phyloP scores from a whole-genome alignment of 2,329 filamentous ascomycete species.

The Clarireedia monteithiana region DNA sequence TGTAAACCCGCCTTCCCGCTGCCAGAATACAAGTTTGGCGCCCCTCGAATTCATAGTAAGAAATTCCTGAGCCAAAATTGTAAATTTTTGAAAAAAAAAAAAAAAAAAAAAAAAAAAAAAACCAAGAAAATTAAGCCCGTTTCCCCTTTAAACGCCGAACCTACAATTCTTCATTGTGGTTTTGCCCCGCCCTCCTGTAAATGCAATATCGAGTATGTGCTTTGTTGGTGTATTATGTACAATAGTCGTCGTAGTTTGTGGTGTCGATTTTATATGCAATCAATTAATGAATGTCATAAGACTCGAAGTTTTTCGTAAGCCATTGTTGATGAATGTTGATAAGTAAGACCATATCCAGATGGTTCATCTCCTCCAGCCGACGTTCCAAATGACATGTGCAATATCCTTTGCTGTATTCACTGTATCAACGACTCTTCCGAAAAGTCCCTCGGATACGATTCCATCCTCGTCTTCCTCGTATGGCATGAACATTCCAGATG shows the following conservation, averaged over 20 bases:
- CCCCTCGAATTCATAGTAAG: neutral
- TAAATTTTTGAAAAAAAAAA: neutral
- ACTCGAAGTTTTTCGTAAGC: no score
- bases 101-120: neutral
- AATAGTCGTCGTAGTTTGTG: constrained; percentile 12
- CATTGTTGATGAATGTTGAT: no score
- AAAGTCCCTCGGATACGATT: constrained; percentile 48
- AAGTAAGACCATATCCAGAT: neutral
- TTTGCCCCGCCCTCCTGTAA: neutral
- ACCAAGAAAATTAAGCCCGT: neutral
- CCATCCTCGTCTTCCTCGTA: constrained; percentile 66
- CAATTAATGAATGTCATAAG: constrained; percentile 6
- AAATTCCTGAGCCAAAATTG: neutral
- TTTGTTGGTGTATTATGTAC: constrained; percentile 13
- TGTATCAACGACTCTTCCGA: constrained; percentile 31
- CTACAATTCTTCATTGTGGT: neutral
- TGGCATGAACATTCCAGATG: constrained; percentile 88
- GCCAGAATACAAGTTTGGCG: neutral
- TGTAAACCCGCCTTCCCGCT: neutral
- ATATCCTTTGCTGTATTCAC: constrained; percentile 65
- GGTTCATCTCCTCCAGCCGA: constrained; percentile 27
- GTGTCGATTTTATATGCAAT: constrained; percentile 16
- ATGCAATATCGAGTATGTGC: constrained; percentile 7
- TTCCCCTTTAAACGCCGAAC: constrained; percentile 2
- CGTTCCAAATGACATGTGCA: constrained; percentile 65